Evolutionary conservation across 768 basidiomycete genomes (phyloP).

Genomic region (Daedalea quercina): DNA sequence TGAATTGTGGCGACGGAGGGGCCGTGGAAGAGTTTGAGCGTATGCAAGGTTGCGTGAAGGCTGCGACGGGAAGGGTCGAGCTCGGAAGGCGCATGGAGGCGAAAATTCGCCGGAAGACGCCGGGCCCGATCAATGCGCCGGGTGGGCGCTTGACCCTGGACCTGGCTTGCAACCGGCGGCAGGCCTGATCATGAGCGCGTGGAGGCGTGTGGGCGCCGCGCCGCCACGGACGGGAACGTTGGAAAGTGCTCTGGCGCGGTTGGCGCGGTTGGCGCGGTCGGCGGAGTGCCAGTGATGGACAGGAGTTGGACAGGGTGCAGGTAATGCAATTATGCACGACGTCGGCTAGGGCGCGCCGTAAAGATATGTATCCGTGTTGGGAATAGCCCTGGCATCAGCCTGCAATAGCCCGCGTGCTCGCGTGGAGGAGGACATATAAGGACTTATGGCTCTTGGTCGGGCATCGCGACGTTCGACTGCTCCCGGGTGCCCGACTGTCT

Average conservation of each 20-base stretch:
- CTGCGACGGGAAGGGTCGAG: not conserved
- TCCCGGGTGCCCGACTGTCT: not conserved
- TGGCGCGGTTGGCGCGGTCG: not conserved
- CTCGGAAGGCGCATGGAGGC: not conserved
- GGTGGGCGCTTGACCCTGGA: too few relatives aligned
- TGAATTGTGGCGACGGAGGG: not conserved
- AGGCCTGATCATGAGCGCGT: not conserved
- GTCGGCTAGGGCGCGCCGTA: not conserved
- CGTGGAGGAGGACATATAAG: constrained; percentile 4
- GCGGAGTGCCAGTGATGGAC: not conserved
- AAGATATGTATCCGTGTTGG: not conserved
- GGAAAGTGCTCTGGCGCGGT: too few relatives aligned
- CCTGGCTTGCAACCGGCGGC: not conserved
- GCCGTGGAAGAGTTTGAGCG: not conserved
- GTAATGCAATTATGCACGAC: not conserved
- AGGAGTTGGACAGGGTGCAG: not conserved
- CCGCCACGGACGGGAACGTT: not conserved
- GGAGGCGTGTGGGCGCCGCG: not conserved
- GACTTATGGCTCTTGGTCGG: constrained; percentile 1
- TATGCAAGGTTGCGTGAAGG: not conserved
- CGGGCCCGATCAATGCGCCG: not conserved
- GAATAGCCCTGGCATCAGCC: not conserved
- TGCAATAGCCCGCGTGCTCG: not conserved
- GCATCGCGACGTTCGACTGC: not conserved
- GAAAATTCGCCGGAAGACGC: constrained; percentile 5